Base-by-base conservation (phyloP, 2,329 filamentous ascomycete genomes). In the Pseudogymnoascus sp. region DNA sequence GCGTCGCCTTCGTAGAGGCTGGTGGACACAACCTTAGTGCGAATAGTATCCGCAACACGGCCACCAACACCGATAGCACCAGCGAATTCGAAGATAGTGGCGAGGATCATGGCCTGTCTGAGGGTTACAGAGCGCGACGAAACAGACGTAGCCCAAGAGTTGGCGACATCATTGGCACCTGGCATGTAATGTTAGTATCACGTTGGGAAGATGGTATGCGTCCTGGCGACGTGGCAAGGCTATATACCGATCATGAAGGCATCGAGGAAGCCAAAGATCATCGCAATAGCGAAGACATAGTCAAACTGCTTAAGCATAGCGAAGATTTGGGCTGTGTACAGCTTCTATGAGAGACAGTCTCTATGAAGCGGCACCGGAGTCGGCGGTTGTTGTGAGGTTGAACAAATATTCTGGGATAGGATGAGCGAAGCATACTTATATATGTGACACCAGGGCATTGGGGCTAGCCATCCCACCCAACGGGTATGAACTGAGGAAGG, bases 71-170 rank as follows among this genome's bases (percentile, higher is more conserved):
- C 80, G 31, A 87, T 76, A 43, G 82, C 78, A 60, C 85, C 85
- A n/a, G 78, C 72, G 67, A 87, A 83, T 72, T 88, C 85, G 76
- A 86, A 84, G 64, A 86, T 70, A 49, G 80, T 78, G 38, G 81
- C 83, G 29, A 83, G 74, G 11, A 80, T 66, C 82, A 84, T 83
- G 66, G 82, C 84, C 72, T 87, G 83, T 61, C 81, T 65, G 71
- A 86, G 82, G 16, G 81, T 80, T 43, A 88, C 73, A 63, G 87
- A 89, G 39, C 86, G 79, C 3, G 87, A 89, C 1, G 85, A 88
- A 63, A 90, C 88, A 66, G 83, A 87, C 35, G 85, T 89, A n/a
- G 87, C 87, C 83, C 85, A 91, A 1, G 86, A 83, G 77, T 90
- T 91, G 74, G 88, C 87, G 64, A 90, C 87, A 87, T 90, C 88